Percentiles rank a stretch among this genome's conserved stretches.
phyloP scores from a whole-genome alignment of 1,139 yeast genomes.

The Geotrichum australiense region DNA sequence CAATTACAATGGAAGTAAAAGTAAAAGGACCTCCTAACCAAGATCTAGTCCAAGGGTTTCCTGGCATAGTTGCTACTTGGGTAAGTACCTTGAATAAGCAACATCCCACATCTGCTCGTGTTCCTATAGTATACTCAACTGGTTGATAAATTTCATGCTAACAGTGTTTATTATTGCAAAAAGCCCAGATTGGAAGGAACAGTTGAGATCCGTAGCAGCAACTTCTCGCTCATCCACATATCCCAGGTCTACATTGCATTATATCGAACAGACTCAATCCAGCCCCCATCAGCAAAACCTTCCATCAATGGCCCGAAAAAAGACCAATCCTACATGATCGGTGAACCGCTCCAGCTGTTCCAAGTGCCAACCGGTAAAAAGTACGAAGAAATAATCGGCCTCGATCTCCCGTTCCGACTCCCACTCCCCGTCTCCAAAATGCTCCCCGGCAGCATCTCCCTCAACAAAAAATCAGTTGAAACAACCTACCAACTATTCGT shows the following conservation, averaged over 20 bases:
- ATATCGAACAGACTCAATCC: conserved; percentile 36
- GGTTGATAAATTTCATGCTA: background rate
- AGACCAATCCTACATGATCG: conserved; percentile 35
- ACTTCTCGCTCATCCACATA: conserved; percentile 26
- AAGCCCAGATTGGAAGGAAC: conserved; percentile 37
- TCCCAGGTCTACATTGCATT: conserved; percentile 33
- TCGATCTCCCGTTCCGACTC: conserved; percentile 37
- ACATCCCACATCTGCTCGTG: no score
- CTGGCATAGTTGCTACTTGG: conserved; percentile 39
- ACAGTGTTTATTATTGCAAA: no score
- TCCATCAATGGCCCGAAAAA: conserved; percentile 30
- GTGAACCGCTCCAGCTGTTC: conserved; percentile 29
- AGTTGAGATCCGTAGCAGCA: conserved; percentile 34
- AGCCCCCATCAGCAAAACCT: conserved; percentile 33
- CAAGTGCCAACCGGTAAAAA: conserved; percentile 24
- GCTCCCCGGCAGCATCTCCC: conserved; percentile 34
- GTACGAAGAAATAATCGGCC: conserved; percentile 30
- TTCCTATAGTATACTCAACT: background rate
- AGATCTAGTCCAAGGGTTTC: conserved; percentile 38
- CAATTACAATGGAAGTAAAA: conserved; percentile 29
- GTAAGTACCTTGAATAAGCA: conserved; percentile 17
- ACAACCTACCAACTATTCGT: conserved; percentile 34
- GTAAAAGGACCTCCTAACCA: conserved; percentile 37
- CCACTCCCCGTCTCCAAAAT: conserved; percentile 33
- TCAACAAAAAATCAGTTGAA: conserved; percentile 32